Evolutionary conservation across 106 monocot genomes (phyloP), one percentile per base, ranked within the genome.

Genomic region (Alisma plantagoaquatica): DNA sequence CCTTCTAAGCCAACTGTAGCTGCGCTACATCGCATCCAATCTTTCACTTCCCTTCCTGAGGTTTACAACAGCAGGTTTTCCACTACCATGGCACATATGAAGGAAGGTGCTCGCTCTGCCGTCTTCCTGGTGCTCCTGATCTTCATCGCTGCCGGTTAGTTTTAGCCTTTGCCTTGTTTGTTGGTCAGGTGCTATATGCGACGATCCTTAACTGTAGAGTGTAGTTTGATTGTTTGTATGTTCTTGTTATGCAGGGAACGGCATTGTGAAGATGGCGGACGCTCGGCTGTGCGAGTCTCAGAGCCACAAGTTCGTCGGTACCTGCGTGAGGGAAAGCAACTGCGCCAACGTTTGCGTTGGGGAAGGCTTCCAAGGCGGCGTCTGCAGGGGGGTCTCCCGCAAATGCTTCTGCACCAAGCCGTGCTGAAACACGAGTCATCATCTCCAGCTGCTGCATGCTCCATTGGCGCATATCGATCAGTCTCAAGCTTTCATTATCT

Each of bases 341-440:
- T 75, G 74, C 19, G 48, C 19, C 12, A 23, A 17, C 16, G 56
- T 75, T 15, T 75, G 62, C 68, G 28, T 17, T 18, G 20, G 24
- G 1, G 68, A 75, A 47, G 63, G 68, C 48, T 74, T 74, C 74
- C 33, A 2, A 0, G 74, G 68, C 3, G 74, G 68, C 19, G 41
- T 15, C 19, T 74, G 74, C 46, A 27, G 60, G 3, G 61, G 62
- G 22, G 22, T 32, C 28, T 24, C 47, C 11, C 56, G 61, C 49
- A 44, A 41, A 29, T 74, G 74, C 56, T 68, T 55, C 41, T 68
- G 62, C 50, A 56, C 48, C 56, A 56, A 41, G 23, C 56, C 10
- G 11, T 56, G 56, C 21, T 56, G 26, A 41, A 9, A 22, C 19
- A 29, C n/a, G n/a, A n/a, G n/a, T n/a, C n/a, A n/a, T n/a, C n/a